These are phyloP conservation scores for Heritiera fomes DNA, from an alignment of 345 rosid species.

Conservation along the genomic window DNA sequence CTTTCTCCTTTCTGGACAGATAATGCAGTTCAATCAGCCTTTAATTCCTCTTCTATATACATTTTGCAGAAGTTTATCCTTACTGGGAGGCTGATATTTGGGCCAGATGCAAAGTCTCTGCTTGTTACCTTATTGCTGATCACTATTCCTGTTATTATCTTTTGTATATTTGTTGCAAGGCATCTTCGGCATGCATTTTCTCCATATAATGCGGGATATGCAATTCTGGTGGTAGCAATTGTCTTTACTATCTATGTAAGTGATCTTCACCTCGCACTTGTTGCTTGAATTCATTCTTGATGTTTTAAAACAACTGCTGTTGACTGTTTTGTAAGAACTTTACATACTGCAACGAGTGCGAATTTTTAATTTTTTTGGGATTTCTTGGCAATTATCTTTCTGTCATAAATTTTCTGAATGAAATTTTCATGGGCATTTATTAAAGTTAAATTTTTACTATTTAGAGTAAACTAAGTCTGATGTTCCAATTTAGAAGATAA, in stretches of 20 bases:
- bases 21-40: conserved; percentile 1
- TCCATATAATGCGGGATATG: conserved; percentile 71
- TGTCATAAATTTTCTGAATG: neutral
- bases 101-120: conserved; percentile 91
- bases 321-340: neutral
- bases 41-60: conserved; percentile 19
- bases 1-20: neutral
- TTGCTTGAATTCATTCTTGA: neutral
- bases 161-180: conserved; percentile 88
- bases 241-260: conserved; percentile 78
- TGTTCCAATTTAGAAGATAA: neutral
- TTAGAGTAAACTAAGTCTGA: neutral
- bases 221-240: conserved; percentile 69
- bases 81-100: conserved; percentile 93
- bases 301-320: conserved; percentile 6
- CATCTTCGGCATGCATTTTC: conserved; percentile 91
- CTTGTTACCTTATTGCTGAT: conserved; percentile 71
- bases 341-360: neutral
- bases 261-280: conserved; percentile 21
- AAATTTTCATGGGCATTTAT: neutral
- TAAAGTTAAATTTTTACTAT: neutral
- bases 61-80: conserved; percentile 73
- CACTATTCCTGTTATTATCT: conserved; percentile 68
- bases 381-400: neutral
- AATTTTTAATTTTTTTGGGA: neutral